These are phyloP conservation scores for Pythium aristosporum DNA, from an alignment of 352 stramenopile genomes.

Conservation along the genomic window DNA sequence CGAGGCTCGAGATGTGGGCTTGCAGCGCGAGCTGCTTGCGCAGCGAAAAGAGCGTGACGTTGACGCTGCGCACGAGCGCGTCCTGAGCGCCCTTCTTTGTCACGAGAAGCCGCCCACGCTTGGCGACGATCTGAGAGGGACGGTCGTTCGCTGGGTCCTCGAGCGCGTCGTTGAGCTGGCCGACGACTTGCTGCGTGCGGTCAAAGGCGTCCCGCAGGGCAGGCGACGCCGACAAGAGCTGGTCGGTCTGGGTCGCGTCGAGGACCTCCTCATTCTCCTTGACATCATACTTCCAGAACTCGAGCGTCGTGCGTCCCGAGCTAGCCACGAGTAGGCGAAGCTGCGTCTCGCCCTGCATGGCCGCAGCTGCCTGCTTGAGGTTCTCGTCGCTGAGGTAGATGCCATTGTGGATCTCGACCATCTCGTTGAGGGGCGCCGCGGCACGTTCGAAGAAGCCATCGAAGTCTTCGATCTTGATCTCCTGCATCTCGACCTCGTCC, in stretches of 20 bases:
- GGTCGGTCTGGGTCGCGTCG: conserved; percentile 25
- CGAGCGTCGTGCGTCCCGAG: conserved; percentile 27
- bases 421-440: conserved; percentile 23
- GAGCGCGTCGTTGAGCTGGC: conserved; percentile 35
- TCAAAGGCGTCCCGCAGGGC: conserved; percentile 34
- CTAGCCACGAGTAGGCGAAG: conserved; percentile 29
- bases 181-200: conserved; percentile 25
- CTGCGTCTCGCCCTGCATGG: conserved; percentile 50
- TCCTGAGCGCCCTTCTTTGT: conserved; percentile 30
- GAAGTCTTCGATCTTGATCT: conserved; percentile 30
- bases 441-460: conserved; percentile 29
- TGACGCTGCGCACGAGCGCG: conserved; percentile 28
- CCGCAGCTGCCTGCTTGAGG: conserved; percentile 44
- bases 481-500: conserved; percentile 27
- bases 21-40: conserved; percentile 45
- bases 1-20: conserved; percentile 35
- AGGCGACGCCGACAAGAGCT: conserved; percentile 16
- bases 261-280: conserved; percentile 44
- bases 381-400: conserved; percentile 57
- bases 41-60: conserved; percentile 34
- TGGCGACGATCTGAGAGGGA: conserved; percentile 32
- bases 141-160: conserved; percentile 34
- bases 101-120: conserved; percentile 40
- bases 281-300: conserved; percentile 49
- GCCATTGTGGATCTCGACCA: conserved; percentile 49